These are phyloP conservation scores for Macrophomina pseudophaseolina DNA, from an alignment of 2,329 filamentous ascomycete genomes.

Conservation along the genomic window DNA sequence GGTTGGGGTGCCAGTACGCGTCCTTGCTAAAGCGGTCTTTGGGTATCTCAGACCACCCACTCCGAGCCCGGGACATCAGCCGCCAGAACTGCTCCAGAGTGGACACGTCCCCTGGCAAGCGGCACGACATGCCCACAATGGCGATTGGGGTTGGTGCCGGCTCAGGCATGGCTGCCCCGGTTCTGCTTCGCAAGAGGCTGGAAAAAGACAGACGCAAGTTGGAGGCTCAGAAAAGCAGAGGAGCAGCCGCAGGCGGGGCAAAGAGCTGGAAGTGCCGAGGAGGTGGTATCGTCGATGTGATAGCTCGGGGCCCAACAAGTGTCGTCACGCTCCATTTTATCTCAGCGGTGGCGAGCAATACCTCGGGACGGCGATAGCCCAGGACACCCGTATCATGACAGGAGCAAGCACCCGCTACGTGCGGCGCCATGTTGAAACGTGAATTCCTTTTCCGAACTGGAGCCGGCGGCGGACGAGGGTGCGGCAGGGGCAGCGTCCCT, in stretches of 20 bases:
- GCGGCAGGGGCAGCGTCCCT: neutral
- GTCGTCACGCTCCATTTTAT: constrained; percentile 8
- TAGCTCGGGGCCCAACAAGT: neutral
- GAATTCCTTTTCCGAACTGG: constrained; percentile 4
- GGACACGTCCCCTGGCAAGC: constrained; percentile 41
- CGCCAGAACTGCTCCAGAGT: constrained; percentile 42
- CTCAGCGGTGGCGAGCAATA: neutral
- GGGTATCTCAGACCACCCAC: constrained; percentile 42
- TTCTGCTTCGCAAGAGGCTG: neutral
- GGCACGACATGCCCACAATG: constrained; percentile 43
- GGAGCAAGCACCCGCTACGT: neutral
- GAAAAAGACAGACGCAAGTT: neutral
- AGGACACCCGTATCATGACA: constrained; percentile 1
- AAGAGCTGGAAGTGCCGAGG: constrained; percentile 9
- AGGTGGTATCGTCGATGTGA: neutral
- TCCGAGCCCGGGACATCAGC: constrained; percentile 38
- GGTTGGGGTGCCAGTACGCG: constrained; percentile 45
- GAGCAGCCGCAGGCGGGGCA: neutral
- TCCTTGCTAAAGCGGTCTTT: constrained; percentile 42
- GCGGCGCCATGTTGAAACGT: constrained; percentile 12
- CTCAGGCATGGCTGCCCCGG: constrained; percentile 10
- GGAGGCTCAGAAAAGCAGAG: constrained; percentile 2
- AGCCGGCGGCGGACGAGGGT: neutral
- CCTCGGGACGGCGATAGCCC: neutral
- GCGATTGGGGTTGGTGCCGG: constrained; percentile 34